phyloP scores from a whole-genome alignment of 768 basidiomycete species.

The Suillus subalutaceus region DNA sequence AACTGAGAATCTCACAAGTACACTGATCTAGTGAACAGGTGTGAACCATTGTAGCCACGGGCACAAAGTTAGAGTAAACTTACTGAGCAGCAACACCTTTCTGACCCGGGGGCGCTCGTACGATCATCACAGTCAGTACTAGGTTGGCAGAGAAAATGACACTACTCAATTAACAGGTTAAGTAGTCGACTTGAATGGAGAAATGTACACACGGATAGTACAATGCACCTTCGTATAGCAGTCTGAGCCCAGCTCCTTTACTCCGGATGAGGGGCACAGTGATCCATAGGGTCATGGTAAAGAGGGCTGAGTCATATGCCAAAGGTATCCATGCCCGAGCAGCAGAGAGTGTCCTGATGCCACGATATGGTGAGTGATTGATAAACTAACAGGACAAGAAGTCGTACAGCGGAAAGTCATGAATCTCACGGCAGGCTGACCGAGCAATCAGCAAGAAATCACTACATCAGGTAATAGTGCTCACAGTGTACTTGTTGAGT shows the following conservation, averaged over 20 bases:
- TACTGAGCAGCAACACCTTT: constrained; percentile 54
- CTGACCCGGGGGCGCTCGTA: constrained; percentile 43
- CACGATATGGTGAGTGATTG: background rate
- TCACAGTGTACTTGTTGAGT: background rate
- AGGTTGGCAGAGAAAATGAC: constrained; percentile 49
- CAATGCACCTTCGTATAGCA: constrained; percentile 48
- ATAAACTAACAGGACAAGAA: background rate
- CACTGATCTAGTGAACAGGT: background rate
- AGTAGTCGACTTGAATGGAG: background rate
- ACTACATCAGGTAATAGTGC: background rate
- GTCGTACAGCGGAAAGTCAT: background rate
- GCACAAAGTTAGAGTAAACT: constrained; percentile 18
- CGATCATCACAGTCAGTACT: constrained; percentile 49
- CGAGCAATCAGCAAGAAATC: background rate
- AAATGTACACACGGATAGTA: constrained; percentile 43
- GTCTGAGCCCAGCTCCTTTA: constrained; percentile 32
- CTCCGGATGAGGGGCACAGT: constrained; percentile 40
- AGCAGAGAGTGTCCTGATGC: background rate
- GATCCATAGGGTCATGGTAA: constrained; percentile 41
- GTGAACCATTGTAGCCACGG: background rate
- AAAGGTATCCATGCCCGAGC: constrained; percentile 48
- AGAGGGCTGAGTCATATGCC: constrained; percentile 48
- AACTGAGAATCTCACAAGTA: constrained; percentile 5
- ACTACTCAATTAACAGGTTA: constrained; percentile 25
- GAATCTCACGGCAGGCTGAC: background rate